Evolutionary conservation across 192 early-diverging fungal genomes (phyloP).

Genomic region (Rhizophlyctis rosea): DNA sequence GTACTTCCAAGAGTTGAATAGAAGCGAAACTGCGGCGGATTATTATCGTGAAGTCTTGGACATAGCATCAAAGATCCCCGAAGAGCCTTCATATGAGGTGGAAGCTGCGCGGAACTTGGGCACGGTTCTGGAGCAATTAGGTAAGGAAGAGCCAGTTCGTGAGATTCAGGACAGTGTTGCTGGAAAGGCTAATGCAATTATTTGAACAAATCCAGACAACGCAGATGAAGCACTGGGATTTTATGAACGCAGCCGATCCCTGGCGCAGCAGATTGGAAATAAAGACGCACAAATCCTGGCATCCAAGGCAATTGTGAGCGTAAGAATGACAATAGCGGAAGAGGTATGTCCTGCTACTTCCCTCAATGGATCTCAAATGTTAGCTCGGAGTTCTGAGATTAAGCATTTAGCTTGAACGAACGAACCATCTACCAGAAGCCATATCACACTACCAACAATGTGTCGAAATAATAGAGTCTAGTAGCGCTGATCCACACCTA

Average conservation of each 20-base stretch:
- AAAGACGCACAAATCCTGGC: slow-evolving; percentile 23
- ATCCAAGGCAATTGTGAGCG: slow-evolving; percentile 31
- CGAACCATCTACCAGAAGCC: slow-evolving; percentile 21
- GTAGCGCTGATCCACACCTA: slow-evolving; percentile 24
- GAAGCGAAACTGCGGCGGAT: slow-evolving; percentile 16
- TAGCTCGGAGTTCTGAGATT: not conserved
- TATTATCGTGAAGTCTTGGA: slow-evolving; percentile 40
- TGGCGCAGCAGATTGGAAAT: slow-evolving; percentile 26
- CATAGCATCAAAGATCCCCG: slow-evolving; percentile 20
- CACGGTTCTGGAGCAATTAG: slow-evolving; percentile 27
- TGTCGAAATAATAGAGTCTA: slow-evolving; percentile 32
- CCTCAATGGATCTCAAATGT: not conserved
- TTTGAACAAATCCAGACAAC: slow-evolving; percentile 24
- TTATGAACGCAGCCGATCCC: slow-evolving; percentile 33
- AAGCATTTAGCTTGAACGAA: not conserved
- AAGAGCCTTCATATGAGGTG: slow-evolving; percentile 30
- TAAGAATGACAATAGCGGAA: slow-evolving; percentile 35
- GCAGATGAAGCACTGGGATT: slow-evolving; percentile 33
- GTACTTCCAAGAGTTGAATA: slow-evolving; percentile 28
- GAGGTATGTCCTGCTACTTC: slow-evolving; percentile 18
- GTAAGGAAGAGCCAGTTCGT: not conserved
- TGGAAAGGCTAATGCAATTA: too few relatives aligned
- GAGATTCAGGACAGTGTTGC: too few relatives aligned
- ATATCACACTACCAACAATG: slow-evolving; percentile 38
- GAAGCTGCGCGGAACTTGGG: slow-evolving; percentile 41